Evolutionary conservation across 2,329 filamentous ascomycete genomes (phyloP), one percentile per base, ranked within the genome.

Genomic region (Colletotrichum falcatum): DNA sequence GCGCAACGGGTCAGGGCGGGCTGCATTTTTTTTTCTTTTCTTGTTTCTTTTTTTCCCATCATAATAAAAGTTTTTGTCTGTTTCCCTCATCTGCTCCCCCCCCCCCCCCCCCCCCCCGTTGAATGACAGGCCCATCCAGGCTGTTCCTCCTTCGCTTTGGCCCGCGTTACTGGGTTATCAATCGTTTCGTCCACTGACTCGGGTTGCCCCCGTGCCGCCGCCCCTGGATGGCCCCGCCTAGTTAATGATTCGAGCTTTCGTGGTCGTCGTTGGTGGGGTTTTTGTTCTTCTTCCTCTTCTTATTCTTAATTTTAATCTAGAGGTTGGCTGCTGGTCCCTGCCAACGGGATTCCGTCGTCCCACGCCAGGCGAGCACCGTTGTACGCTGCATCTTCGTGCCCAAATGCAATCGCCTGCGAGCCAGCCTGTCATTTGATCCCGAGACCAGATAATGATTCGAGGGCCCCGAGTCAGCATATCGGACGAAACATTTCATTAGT

Each of bases 21-120:
- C 16, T 20, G 44, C 46, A 55, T 35, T 37, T n/a, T n/a, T n/a
- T n/a, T n/a, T n/a, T n/a, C n/a, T n/a, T n/a, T n/a, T n/a, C n/a
- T n/a, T n/a, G n/a, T n/a, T n/a, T n/a, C n/a, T n/a, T n/a, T n/a
- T n/a, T n/a, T n/a, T n/a, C n/a, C 30, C 46, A 39, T 46, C 9
- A 1, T 46, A 55, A 69, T 61, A 61, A 66, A 70, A 59, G 35
- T 62, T 62, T 23, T 62, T 23, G 30, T 39, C 46, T 46, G 11
- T 1, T 61, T 23, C 55, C n/a, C n/a, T 39, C 35, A 35, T n/a
- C 37, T 20, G 23, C 3, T 35, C n/a, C n/a, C n/a, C n/a, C n/a
- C n/a, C n/a, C n/a, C n/a, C n/a, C n/a, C n/a, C n/a, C n/a, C n/a
- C n/a, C n/a, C n/a, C n/a, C n/a, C 18, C 2, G 18, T n/a, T n/a